A percentile compares a stretch with the other conserved stretches of the same genome.
Evolutionary conservation across 2,329 filamentous ascomycete species (phyloP).

Genomic region (Elsinoe necatrix): DNA sequence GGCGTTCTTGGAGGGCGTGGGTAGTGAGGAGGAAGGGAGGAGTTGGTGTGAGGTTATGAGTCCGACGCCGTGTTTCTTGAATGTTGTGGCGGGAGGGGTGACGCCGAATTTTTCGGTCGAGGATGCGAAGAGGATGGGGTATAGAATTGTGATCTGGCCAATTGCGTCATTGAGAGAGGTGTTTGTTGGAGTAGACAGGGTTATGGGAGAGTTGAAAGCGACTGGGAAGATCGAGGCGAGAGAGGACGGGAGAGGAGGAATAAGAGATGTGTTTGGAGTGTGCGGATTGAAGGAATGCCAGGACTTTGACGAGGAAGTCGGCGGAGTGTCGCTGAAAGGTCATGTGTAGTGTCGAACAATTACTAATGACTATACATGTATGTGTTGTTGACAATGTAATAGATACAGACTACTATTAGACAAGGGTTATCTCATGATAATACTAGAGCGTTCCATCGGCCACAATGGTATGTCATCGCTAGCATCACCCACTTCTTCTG

Average conservation of each 20-base stretch:
- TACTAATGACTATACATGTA: not conserved
- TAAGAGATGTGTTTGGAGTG: conserved; percentile 43
- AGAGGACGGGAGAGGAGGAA: conserved; percentile 25
- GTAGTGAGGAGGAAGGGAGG: conserved; percentile 42
- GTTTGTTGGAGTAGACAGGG: conserved; percentile 24
- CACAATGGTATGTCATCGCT: not conserved
- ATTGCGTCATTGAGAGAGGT: conserved; percentile 42
- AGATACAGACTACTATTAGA: not conserved
- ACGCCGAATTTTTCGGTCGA: conserved; percentile 46
- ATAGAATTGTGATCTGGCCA: conserved; percentile 52
- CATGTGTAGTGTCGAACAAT: not conserved
- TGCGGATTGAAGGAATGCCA: conserved; percentile 46
- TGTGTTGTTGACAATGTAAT: not conserved
- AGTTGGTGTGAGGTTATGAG: conserved; percentile 39
- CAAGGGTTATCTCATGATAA: not conserved
- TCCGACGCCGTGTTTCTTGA: conserved; percentile 46
- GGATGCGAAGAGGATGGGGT: conserved; percentile 49
- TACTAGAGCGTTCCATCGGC: not conserved
- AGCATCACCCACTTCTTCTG: not conserved
- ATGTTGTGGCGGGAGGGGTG: conserved; percentile 50
- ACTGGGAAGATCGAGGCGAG: conserved; percentile 35
- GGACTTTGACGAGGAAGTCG: conserved; percentile 41
- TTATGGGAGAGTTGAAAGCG: conserved; percentile 27
- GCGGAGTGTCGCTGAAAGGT: conserved; percentile 24
- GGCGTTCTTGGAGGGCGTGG: conserved; percentile 52